These are phyloP conservation scores for Petunia secreta DNA, from an alignment of 257 asterid genomes.

Conservation along the genomic window DNA sequence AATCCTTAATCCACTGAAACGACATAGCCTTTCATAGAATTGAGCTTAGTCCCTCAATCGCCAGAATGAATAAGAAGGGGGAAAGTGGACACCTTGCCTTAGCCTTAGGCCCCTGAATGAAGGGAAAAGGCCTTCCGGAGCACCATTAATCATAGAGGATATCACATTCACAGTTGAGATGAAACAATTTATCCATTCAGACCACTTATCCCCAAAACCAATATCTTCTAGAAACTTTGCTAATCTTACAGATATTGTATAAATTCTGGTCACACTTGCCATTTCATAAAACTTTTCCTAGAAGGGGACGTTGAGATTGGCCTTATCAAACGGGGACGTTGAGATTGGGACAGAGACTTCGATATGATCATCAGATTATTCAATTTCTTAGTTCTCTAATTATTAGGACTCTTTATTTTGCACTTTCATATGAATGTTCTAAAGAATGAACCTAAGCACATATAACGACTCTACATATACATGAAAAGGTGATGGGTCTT, in stretches of 20 bases:
- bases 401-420: not conserved
- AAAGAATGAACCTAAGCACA: not conserved
- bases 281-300: not conserved
- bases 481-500: slow-evolving; percentile 6
- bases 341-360: slow-evolving; percentile 16
- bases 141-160: too few species aligned
- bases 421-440: not conserved
- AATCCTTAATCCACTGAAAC: too few species aligned
- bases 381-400: not conserved
- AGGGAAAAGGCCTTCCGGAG: too few species aligned
- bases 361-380: slow-evolving; percentile 1
- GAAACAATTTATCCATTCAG: too few species aligned
- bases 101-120: too few species aligned
- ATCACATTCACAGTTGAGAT: too few species aligned
- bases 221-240: not conserved
- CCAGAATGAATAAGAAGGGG: too few species aligned
- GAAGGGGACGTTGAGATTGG: slow-evolving; percentile 15
- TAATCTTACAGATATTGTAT: not conserved
- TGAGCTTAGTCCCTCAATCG: too few species aligned
- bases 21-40: too few species aligned
- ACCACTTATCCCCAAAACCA: too few species aligned
- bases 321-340: not conserved
- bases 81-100: too few species aligned
- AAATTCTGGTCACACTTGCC: slow-evolving; percentile 11
- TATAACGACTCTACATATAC: not conserved